Percentiles rank a stretch among this genome's conserved stretches.
Conservation (phyloP, 177 flowering plant genomes). For the Vitis hybrid region DNA sequence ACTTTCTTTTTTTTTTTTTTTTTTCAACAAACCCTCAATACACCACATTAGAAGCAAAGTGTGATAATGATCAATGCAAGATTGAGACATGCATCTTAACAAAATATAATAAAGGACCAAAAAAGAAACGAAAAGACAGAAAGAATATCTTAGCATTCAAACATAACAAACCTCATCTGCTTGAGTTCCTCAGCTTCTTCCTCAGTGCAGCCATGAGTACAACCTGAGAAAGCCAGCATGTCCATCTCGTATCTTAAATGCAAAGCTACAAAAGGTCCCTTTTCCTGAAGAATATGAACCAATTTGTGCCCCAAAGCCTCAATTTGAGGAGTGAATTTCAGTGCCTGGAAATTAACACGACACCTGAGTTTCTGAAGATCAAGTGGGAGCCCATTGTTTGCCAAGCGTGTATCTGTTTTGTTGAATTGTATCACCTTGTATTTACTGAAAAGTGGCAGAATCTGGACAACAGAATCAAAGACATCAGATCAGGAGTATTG, state of each 20-base stretch:
- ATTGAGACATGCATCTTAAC: too few species aligned
- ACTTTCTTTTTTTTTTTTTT: too few species aligned
- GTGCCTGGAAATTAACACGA: slow-evolving; percentile 87
- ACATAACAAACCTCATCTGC: slow-evolving; percentile 60
- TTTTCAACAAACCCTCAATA: too few species aligned
- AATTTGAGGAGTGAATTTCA: slow-evolving; percentile 82
- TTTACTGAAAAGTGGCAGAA: slow-evolving; percentile 78
- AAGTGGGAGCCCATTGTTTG: slow-evolving; percentile 80
- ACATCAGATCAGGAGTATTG: slow-evolving; percentile 1
- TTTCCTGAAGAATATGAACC: slow-evolving; percentile 61
- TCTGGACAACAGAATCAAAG: slow-evolving; percentile 44
- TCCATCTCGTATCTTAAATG: slow-evolving; percentile 99
- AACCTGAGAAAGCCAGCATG: slow-evolving; percentile 99
- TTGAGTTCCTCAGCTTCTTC: slow-evolving; percentile 92
- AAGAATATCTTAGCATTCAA: background rate
- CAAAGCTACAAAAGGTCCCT: slow-evolving; percentile 83
- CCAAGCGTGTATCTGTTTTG: slow-evolving; percentile 89
- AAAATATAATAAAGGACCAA: background rate
- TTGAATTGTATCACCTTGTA: slow-evolving; percentile 80
- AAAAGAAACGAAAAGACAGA: background rate
- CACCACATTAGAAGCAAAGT: too few species aligned
- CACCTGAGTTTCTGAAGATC: slow-evolving; percentile 91
- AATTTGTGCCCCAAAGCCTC: slow-evolving; percentile 83
- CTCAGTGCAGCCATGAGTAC: slow-evolving; percentile 83
- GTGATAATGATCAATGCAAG: too few species aligned